These are phyloP conservation scores for Wickerhamia fluorescens DNA, from an alignment of 805 yeast species.

Conservation along the genomic window DNA sequence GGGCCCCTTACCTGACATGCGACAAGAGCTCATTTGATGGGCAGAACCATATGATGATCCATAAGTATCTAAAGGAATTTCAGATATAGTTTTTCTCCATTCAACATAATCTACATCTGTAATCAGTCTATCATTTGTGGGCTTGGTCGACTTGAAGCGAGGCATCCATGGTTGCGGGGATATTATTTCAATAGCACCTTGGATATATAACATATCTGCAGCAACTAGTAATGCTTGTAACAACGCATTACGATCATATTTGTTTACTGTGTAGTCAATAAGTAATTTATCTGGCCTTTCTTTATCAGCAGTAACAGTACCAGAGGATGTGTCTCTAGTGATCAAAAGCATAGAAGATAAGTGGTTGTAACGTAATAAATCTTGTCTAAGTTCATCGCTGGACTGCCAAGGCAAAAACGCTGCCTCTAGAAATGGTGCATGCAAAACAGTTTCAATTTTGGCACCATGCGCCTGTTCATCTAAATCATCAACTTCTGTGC, in stretches of 20 bases:
- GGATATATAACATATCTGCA: constrained; percentile 40
- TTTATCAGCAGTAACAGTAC: constrained; percentile 29
- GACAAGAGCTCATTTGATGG: constrained; percentile 22
- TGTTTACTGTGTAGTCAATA: constrained; percentile 34
- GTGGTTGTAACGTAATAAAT: constrained; percentile 29
- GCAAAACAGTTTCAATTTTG: constrained; percentile 42
- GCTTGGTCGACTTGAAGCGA: constrained; percentile 27
- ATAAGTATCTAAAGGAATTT: constrained; percentile 20
- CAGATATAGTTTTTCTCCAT: constrained; percentile 26
- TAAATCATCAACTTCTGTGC: constrained; percentile 39
- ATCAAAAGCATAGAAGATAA: constrained; percentile 35
- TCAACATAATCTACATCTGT: constrained; percentile 36
- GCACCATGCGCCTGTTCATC: constrained; percentile 51
- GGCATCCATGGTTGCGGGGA: constrained; percentile 28
- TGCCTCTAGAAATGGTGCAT: constrained; percentile 35
- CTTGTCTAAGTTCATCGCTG: constrained; percentile 25
- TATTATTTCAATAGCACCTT: constrained; percentile 41
- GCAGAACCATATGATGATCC: constrained; percentile 24
- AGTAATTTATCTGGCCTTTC: constrained; percentile 23
- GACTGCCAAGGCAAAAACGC: constrained; percentile 37
- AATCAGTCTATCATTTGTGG: constrained; percentile 30
- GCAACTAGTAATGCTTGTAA: constrained; percentile 29
- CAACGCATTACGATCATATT: constrained; percentile 36
- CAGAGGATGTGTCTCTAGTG: constrained; percentile 40
- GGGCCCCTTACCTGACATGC: constrained; percentile 22